Evolutionary conservation across 2,329 filamentous ascomycete genomes (phyloP), one percentile per base, ranked within the genome.

Genomic region (Diaporthe ilicicola): DNA sequence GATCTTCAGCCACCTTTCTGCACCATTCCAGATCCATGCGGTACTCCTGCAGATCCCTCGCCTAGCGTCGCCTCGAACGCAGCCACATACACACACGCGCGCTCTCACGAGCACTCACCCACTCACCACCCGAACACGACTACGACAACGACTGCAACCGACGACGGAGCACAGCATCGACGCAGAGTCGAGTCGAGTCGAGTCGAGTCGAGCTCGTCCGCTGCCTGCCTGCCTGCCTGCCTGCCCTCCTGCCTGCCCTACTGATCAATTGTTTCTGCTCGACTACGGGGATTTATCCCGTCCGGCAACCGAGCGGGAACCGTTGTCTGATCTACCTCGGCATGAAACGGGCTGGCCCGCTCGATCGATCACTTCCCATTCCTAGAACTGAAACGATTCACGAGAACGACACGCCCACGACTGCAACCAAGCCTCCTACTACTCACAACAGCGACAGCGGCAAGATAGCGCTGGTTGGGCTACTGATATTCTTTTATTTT

Each of bases 341-440:
- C 29, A 39, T 48, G 51, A 46, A 56, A 67, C 65, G 65, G 65
- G 65, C 65, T 56, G 51, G 65, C 65, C 65, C 65, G 65, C 37
- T 44, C 51, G 19, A 34, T 42, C 34, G 17, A 29, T 44, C 34
- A 53, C 15, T 32, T 46, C 37, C 44, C 37, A 44, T n/a, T n/a
- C 64, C 55, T 24, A 32, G 17, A 62, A 42, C 50, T 51, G 55
- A 59, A 53, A 22, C 51, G 32, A 29, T 27, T 56, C 59, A 34
- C 61, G 50, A 54, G 27, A 17, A 32, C 65, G 39, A 29, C 51
- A 29, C 50, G 50, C 64, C 4, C 61, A 42, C 46, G n/a, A n/a
- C n/a, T n/a, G n/a, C n/a, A n/a, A n/a, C n/a, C n/a, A n/a, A n/a
- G 13, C 44, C 2, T 15, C 19, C 34, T 44, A 34, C 39, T 19